Evolutionary conservation across 148 eudicot species (phyloP).

Genomic region (Cornus controversa): DNA sequence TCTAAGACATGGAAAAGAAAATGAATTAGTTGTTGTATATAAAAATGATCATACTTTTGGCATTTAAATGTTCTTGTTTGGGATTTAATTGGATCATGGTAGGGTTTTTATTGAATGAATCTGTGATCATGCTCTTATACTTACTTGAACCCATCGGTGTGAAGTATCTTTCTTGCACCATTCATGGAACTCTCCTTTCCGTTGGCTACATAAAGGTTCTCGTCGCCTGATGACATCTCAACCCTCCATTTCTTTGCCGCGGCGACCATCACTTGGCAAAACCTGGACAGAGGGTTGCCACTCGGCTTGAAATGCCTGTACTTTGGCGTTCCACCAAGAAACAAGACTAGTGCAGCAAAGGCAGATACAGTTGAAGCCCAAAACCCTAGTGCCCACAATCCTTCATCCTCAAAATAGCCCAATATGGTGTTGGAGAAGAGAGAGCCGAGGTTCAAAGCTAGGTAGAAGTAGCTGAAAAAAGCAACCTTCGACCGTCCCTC

Average conservation of each 20-base stretch:
- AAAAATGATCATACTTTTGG: background rate
- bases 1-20: conserved; percentile 34
- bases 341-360: conserved; percentile 58
- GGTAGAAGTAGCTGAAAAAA: conserved; percentile 90
- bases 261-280: conserved; percentile 78
- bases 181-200: conserved; percentile 36
- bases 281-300: conserved; percentile 79
- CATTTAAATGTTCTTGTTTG: too few relatives aligned
- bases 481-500: conserved; percentile 75
- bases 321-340: conserved; percentile 64
- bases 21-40: conserved; percentile 4
- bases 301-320: conserved; percentile 75
- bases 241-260: conserved; percentile 59
- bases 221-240: conserved; percentile 35
- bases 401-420: conserved; percentile 74
- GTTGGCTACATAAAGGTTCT: conserved; percentile 39
- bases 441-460: conserved; percentile 76
- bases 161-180: conserved; percentile 57
- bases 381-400: conserved; percentile 84
- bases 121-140: conserved; percentile 12
- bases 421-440: conserved; percentile 82
- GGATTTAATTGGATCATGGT: too few relatives aligned
- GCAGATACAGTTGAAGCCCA: conserved; percentile 82
- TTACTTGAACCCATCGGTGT: conserved; percentile 76
- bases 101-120: background rate